Evolutionary conservation across 805 yeast genomes (phyloP).

Genomic region (Priceomyces carsonii): DNA sequence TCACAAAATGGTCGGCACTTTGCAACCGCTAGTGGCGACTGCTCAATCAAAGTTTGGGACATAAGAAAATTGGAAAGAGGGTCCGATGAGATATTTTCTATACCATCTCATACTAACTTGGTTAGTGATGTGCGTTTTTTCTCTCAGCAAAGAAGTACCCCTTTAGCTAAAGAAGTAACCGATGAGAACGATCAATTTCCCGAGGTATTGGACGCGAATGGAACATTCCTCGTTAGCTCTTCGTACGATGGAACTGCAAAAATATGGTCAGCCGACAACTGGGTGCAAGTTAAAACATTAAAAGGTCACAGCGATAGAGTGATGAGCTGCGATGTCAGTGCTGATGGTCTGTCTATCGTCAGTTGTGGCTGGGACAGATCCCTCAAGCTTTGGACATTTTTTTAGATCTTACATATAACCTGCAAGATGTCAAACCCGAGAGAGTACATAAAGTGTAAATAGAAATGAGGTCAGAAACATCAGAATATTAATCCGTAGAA

Average conservation of each 20-base stretch:
- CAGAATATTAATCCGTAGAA: too few species aligned
- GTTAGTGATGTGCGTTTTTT: slow-evolving; percentile 66
- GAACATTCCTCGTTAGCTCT: slow-evolving; percentile 55
- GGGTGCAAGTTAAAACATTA: slow-evolving; percentile 58
- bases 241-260: slow-evolving; percentile 73
- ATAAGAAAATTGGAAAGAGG: slow-evolving; percentile 44
- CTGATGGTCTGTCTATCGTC: slow-evolving; percentile 44
- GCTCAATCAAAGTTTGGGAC: slow-evolving; percentile 84
- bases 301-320: slow-evolving; percentile 64
- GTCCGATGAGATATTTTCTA: slow-evolving; percentile 42
- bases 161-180: slow-evolving; percentile 19
- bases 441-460: slow-evolving; percentile 7
- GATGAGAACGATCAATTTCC: slow-evolving; percentile 33
- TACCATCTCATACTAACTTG: slow-evolving; percentile 75
- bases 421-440: not conserved
- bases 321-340: slow-evolving; percentile 63
- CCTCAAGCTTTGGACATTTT: slow-evolving; percentile 58
- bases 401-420: not conserved
- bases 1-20: slow-evolving; percentile 71
- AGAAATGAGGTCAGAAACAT: too few species aligned
- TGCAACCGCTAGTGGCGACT: slow-evolving; percentile 85
- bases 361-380: slow-evolving; percentile 87
- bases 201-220: slow-evolving; percentile 30
- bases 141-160: slow-evolving; percentile 18
- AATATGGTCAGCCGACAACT: slow-evolving; percentile 64